Evolutionary conservation across 495 filamentous ascomycete genomes (phyloP), one percentile per base, ranked within the genome.

Genomic region (Talaromyces thailandensis): DNA sequence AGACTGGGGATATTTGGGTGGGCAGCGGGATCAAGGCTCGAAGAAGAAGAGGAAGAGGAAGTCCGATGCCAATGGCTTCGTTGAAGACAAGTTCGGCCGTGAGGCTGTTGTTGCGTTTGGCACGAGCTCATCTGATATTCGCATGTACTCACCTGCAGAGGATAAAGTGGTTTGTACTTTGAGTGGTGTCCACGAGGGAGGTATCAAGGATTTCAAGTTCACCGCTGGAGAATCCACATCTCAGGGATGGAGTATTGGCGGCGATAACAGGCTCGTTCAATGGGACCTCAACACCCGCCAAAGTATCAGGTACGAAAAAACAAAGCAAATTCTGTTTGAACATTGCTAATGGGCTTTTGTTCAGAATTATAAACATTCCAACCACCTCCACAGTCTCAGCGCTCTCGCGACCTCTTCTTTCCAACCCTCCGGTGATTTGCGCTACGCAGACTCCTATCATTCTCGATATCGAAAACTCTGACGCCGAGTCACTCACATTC

Each of bases 21-120:
- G 69, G 37, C 65, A 67, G 31, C 74, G 72, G 64, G 67, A 71
- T 14, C 66, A 71, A 62, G 12, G 37, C 62, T 71, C 74, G n/a
- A 83, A 81, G 71, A 85, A 82, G 73, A 86, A 84, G 77, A 75
- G 80, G 64, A 83, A 83, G 72, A 74, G 81, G 59, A 69, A 73
- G 40, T 78, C 75, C 25, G 72, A 75, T 62, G 73, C 75, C 64
- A 81, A 80, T 70, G 78, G 76, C 8, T 69, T 74, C 43, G 68
- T 74, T 63, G 72, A 71, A 21, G 55, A 55, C 55, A 57, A 23
- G n/a, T 35, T 21, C 12, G 29, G 29, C 18, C 55, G 59, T 26
- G 74, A 77, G 66, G 70, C 80, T 43, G 79, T 82, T 7, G 68
- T 86, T 62, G 83, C 82, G 37, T 75, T 82, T 56, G 81, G 82